These are phyloP conservation scores for Phytophthora tubulina DNA, from an alignment of 352 stramenopile genomes.

Conservation along the genomic window DNA sequence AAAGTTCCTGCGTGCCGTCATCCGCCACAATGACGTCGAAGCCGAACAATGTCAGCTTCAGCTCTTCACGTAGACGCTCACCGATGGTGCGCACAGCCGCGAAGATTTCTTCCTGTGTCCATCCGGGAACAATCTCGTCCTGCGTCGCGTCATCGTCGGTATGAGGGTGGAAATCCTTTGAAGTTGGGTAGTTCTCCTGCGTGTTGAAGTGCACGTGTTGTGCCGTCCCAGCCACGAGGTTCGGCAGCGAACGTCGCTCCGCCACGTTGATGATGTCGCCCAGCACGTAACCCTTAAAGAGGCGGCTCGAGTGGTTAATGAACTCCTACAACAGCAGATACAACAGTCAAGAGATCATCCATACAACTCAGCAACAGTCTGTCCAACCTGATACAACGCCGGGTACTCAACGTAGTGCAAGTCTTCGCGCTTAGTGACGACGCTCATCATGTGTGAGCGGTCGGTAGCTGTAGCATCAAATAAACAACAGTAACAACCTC, in stretches of 20 bases:
- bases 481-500: not conserved
- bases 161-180: slow-evolving; percentile 64
- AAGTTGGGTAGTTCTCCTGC: slow-evolving; percentile 79
- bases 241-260: slow-evolving; percentile 79
- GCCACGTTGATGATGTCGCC: slow-evolving; percentile 80
- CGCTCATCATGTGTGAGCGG: slow-evolving; percentile 86
- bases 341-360: not conserved
- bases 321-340: slow-evolving; percentile 65
- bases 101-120: slow-evolving; percentile 66
- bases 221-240: slow-evolving; percentile 59
- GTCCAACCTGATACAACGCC: slow-evolving; percentile 70
- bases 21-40: slow-evolving; percentile 88
- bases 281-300: slow-evolving; percentile 90
- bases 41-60: slow-evolving; percentile 81
- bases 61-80: slow-evolving; percentile 62
- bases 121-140: slow-evolving; percentile 6
- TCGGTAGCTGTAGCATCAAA: slow-evolving; percentile 62
- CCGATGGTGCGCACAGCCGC: slow-evolving; percentile 67
- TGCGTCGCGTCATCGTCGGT: slow-evolving; percentile 7
- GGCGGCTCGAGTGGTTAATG: slow-evolving; percentile 78
- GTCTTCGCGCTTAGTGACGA: slow-evolving; percentile 75
- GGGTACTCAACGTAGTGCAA: slow-evolving; percentile 66
- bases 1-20: slow-evolving; percentile 53
- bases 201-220: slow-evolving; percentile 84
- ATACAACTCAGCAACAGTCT: not conserved